Conservation (phyloP, 768 basidiomycete genomes). For the Podaxis sp. region DNA sequence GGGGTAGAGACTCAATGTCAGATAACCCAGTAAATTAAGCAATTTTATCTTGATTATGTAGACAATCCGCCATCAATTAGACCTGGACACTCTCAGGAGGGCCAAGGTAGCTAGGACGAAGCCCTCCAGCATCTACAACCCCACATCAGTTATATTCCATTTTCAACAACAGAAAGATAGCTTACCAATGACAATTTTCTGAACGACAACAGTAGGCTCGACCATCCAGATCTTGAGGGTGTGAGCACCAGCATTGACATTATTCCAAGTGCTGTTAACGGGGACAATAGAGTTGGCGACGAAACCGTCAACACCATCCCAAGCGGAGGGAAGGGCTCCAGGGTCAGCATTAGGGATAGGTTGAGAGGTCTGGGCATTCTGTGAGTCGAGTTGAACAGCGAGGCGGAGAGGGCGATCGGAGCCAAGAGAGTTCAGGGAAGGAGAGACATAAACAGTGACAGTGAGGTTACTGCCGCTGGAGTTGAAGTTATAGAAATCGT, state of each 20-base stretch:
- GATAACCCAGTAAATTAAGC: not conserved
- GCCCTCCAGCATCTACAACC: constrained; percentile 48
- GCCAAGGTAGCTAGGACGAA: constrained; percentile 54
- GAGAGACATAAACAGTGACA: constrained; percentile 44
- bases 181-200: constrained; percentile 58
- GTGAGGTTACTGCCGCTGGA: constrained; percentile 41
- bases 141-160: not conserved
- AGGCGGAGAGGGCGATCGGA: constrained; percentile 45
- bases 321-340: constrained; percentile 39
- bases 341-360: constrained; percentile 44
- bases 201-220: constrained; percentile 54
- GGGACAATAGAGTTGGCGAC: constrained; percentile 48
- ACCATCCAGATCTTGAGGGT: constrained; percentile 59
- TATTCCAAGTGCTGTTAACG: constrained; percentile 33
- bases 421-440: constrained; percentile 50
- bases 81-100: constrained; percentile 52
- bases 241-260: constrained; percentile 47
- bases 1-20: not conserved
- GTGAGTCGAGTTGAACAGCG: constrained; percentile 46
- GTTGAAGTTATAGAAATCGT: constrained; percentile 63
- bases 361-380: constrained; percentile 34
- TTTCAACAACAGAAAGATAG: not conserved
- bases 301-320: constrained; percentile 47
- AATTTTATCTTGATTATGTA: not conserved
- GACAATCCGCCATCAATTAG: constrained; percentile 6